Percentiles rank a stretch among this genome's conserved stretches.
These are phyloP conservation scores for Hydnomerulius pinastri DNA, from an alignment of 768 basidiomycete genomes.

Conservation along the genomic window DNA sequence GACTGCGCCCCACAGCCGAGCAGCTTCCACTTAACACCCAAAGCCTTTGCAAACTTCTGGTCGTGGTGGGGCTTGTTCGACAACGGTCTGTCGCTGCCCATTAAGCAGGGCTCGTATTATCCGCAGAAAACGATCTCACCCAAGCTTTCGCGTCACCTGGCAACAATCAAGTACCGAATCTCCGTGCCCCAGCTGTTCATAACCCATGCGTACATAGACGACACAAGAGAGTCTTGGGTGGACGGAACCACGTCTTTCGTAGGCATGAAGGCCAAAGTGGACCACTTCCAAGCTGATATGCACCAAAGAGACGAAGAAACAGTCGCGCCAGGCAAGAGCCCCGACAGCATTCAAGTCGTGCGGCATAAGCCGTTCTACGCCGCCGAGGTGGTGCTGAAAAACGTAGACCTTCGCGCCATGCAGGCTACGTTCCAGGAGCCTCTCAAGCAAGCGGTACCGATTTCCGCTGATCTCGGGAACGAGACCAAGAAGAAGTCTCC, in stretches of 20 bases:
- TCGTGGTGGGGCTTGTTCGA: conserved; percentile 91
- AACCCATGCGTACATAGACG: conserved; percentile 85
- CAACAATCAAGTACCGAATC: conserved; percentile 90
- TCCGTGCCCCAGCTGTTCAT: conserved; percentile 76
- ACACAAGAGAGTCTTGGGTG: conserved; percentile 76
- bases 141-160: conserved; percentile 86
- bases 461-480: conserved; percentile 46
- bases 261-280: conserved; percentile 83
- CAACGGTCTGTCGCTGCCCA: conserved; percentile 72
- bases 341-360: conserved; percentile 58
- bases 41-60: conserved; percentile 87
- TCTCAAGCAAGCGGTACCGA: conserved; percentile 57
- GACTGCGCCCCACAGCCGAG: conserved; percentile 43
- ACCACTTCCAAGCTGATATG: conserved; percentile 83
- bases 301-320: conserved; percentile 90
- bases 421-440: conserved; percentile 78
- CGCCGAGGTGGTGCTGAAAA: conserved; percentile 79
- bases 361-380: conserved; percentile 86
- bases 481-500: conserved; percentile 40
- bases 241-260: conserved; percentile 78
- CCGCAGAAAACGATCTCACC: conserved; percentile 71
- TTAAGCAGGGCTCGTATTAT: conserved; percentile 86
- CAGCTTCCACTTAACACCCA: conserved; percentile 84
- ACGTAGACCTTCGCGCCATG: conserved; percentile 74
- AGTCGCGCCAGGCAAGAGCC: conserved; percentile 53